These are phyloP conservation scores for Acrodontium crateriforme DNA, from an alignment of 2,329 filamentous ascomycete genomes.

Conservation along the genomic window DNA sequence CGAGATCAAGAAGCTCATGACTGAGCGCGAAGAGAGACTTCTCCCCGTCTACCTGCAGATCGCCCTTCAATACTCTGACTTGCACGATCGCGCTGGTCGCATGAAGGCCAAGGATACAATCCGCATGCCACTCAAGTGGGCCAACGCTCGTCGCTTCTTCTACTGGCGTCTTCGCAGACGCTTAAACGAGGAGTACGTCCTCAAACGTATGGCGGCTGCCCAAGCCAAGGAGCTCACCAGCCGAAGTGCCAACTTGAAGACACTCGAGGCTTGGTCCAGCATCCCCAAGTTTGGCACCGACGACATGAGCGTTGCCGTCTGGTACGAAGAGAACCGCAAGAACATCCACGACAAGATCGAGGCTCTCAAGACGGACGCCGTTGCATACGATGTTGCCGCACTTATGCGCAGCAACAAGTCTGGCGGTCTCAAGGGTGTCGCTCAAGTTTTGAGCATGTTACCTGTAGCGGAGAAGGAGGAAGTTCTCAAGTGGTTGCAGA, in stretches of 20 bases:
- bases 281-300: slow-evolving; percentile 63
- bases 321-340: slow-evolving; percentile 94
- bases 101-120: slow-evolving; percentile 98
- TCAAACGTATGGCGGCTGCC: slow-evolving; percentile 63
- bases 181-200: slow-evolving; percentile 92
- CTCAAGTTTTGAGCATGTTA: slow-evolving; percentile 73
- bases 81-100: slow-evolving; percentile 90
- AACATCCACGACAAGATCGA: slow-evolving; percentile 73
- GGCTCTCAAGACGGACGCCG: slow-evolving; percentile 60
- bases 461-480: slow-evolving; percentile 79
- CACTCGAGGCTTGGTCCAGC: slow-evolving; percentile 71
- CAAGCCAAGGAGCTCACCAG: slow-evolving; percentile 31
- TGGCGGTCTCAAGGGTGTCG: slow-evolving; percentile 68
- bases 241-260: slow-evolving; percentile 45
- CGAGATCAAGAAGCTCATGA: slow-evolving; percentile 72
- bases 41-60: slow-evolving; percentile 91
- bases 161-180: slow-evolving; percentile 98
- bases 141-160: slow-evolving; percentile 88
- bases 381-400: slow-evolving; percentile 56
- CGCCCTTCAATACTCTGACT: slow-evolving; percentile 89
- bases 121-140: slow-evolving; percentile 70
- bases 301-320: slow-evolving; percentile 73
- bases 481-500: slow-evolving; percentile 46
- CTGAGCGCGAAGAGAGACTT: slow-evolving; percentile 70
- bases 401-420: slow-evolving; percentile 52